Conservation (phyloP, 176 grass and related monocot genomes). For the Aegilops umbellulata region DNA sequence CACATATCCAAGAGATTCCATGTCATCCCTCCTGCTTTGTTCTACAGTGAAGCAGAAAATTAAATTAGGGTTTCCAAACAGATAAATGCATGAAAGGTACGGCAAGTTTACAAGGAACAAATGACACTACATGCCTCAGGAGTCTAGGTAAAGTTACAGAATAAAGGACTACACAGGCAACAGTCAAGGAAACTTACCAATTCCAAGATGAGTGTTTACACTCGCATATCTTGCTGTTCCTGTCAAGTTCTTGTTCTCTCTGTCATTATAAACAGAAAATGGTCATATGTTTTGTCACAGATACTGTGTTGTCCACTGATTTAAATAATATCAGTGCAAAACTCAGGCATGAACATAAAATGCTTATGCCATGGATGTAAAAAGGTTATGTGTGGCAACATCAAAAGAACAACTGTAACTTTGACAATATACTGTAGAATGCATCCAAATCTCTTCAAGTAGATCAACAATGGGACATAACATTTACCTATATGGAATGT, state of each 20-base stretch:
- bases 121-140: not conserved
- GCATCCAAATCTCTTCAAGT: not conserved
- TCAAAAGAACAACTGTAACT: not conserved
- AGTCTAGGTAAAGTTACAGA: not conserved
- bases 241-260: conserved; percentile 71
- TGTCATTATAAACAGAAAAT: not conserved
- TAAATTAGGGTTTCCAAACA: not conserved
- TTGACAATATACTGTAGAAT: not conserved
- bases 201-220: conserved; percentile 70
- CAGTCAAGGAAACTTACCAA: conserved; percentile 40
- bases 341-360: not conserved
- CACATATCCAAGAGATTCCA: conserved; percentile 90
- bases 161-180: not conserved
- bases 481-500: conserved; percentile 69
- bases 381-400: not conserved
- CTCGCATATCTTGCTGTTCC: conserved; percentile 69
- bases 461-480: not conserved
- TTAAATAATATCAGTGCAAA: not conserved
- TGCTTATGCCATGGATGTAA: not conserved
- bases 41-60: conserved; percentile 34
- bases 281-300: not conserved
- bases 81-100: not conserved
- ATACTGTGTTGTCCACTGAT: not conserved
- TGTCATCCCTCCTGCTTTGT: conserved; percentile 87
- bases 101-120: not conserved